These are phyloP conservation scores for Plasmodium gallinaceum DNA, from an alignment of 169 alveolate species.

Conservation along the genomic window DNA sequence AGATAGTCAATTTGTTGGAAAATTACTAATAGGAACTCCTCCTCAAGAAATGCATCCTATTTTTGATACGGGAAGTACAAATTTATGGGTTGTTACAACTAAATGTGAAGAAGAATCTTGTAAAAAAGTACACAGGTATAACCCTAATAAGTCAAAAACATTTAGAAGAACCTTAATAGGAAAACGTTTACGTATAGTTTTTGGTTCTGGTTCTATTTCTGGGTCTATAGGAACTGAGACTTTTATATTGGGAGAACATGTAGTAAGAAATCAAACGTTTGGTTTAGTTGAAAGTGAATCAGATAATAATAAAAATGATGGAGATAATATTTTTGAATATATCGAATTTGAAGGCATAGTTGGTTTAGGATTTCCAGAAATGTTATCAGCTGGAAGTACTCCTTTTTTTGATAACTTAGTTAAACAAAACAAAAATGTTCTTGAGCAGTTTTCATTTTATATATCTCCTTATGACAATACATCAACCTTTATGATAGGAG, in stretches of 20 bases:
- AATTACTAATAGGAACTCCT: slow-evolving; percentile 85
- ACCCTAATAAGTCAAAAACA: slow-evolving; percentile 82
- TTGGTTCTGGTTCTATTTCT: slow-evolving; percentile 91
- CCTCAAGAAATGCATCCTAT: slow-evolving; percentile 88
- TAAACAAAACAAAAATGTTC: slow-evolving; percentile 78
- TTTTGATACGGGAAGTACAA: slow-evolving; percentile 90
- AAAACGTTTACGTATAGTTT: slow-evolving; percentile 85
- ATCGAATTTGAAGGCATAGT: slow-evolving; percentile 92
- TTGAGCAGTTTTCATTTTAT: slow-evolving; percentile 89
- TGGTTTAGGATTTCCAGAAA: slow-evolving; percentile 91
- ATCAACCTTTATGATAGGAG: slow-evolving; percentile 80
- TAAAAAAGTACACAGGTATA: slow-evolving; percentile 79
- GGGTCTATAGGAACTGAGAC: slow-evolving; percentile 88
- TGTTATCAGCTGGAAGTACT: slow-evolving; percentile 87
- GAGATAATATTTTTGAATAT: slow-evolving; percentile 81
- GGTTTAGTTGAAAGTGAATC: slow-evolving; percentile 89
- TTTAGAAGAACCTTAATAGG: slow-evolving; percentile 78
- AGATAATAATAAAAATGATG: slow-evolving; percentile 53
- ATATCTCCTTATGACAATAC: slow-evolving; percentile 82
- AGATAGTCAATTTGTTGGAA: slow-evolving; percentile 84
- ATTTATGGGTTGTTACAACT: slow-evolving; percentile 88
- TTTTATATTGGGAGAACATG: slow-evolving; percentile 84
- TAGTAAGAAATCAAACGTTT: slow-evolving; percentile 85
- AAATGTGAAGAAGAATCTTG: slow-evolving; percentile 85
- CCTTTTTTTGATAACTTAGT: slow-evolving; percentile 89